These are phyloP conservation scores for Ophiocordyceps polyrhachis-furcata DNA, from an alignment of 2,329 filamentous ascomycete species.

Conservation along the genomic window DNA sequence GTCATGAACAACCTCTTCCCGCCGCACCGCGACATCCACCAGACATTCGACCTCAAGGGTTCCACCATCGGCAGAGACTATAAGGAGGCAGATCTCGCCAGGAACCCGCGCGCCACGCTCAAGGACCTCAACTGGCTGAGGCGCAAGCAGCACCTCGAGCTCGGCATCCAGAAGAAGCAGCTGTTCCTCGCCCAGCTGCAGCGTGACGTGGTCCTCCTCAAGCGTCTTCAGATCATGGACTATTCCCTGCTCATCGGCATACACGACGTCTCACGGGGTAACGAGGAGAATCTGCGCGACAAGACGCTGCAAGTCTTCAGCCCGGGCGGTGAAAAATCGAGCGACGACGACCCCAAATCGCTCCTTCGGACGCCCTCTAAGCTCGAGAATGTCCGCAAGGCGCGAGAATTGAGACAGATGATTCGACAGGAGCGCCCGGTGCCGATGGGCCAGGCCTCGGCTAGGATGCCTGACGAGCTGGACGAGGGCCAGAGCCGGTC, in stretches of 20 bases:
- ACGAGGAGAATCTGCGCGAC: conserved; percentile 78
- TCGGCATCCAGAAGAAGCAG: conserved; percentile 74
- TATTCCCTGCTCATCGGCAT: conserved; percentile 92
- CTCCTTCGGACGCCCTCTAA: conserved; percentile 85
- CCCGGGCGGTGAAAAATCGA: conserved; percentile 49
- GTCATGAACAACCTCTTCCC: conserved; percentile 99
- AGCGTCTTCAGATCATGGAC: conserved; percentile 92
- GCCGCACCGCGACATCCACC: conserved; percentile 90
- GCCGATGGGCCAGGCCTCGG: conserved; percentile 69
- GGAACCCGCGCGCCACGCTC: conserved; percentile 79
- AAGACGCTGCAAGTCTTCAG: conserved; percentile 92
- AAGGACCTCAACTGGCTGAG: conserved; percentile 97
- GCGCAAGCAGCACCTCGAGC: conserved; percentile 65
- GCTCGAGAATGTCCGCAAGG: conserved; percentile 77
- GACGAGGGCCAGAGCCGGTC: conserved; percentile 52
- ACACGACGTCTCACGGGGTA: conserved; percentile 75
- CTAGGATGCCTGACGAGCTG: conserved; percentile 80
- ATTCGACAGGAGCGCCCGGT: conserved; percentile 85
- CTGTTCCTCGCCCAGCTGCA: conserved; percentile 80
- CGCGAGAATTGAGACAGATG: conserved; percentile 75
- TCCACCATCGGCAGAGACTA: conserved; percentile 90
- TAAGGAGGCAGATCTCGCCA: conserved; percentile 67
- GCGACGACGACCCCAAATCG: conserved; percentile 40
- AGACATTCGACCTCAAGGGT: conserved; percentile 92
- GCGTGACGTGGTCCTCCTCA: conserved; percentile 68